Evolutionary conservation across 495 filamentous ascomycete genomes (phyloP).

Genomic region (Letharia lupina): DNA sequence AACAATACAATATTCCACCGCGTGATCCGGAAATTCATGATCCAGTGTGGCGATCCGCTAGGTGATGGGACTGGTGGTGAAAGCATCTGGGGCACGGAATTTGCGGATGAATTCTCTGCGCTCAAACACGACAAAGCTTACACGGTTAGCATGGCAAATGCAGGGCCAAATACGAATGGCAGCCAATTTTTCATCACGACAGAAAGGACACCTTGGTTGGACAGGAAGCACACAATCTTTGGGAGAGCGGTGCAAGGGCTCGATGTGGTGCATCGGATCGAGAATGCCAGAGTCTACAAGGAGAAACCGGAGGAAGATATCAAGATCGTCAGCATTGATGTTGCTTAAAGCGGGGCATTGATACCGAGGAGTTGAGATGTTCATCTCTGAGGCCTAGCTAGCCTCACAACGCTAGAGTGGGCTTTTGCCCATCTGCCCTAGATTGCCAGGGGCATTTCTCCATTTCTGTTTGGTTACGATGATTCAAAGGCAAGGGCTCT

Average conservation of each 20-base stretch:
- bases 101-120: slow-evolving; percentile 88
- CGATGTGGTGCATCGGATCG: slow-evolving; percentile 95
- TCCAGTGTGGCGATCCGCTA: slow-evolving; percentile 83
- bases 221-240: slow-evolving; percentile 94
- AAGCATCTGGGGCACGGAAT: slow-evolving; percentile 93
- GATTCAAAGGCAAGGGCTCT: not conserved
- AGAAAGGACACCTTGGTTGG: slow-evolving; percentile 92
- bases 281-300: slow-evolving; percentile 84
- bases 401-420: not conserved
- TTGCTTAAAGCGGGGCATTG: slow-evolving; percentile 21
- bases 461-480: not conserved
- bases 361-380: not conserved
- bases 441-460: not conserved
- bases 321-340: slow-evolving; percentile 87
- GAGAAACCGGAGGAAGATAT: slow-evolving; percentile 96
- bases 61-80: slow-evolving; percentile 95
- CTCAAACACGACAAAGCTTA: slow-evolving; percentile 94
- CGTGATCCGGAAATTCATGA: slow-evolving; percentile 98
- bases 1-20: slow-evolving; percentile 97
- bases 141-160: slow-evolving; percentile 95
- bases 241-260: slow-evolving; percentile 80
- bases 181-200: slow-evolving; percentile 99
- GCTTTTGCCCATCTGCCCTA: not conserved
- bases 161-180: slow-evolving; percentile 69
- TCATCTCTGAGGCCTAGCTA: not conserved